Evolutionary conservation across 2,329 filamentous ascomycete species (phyloP).

Genomic region (Zasmidium citrigriseum): DNA sequence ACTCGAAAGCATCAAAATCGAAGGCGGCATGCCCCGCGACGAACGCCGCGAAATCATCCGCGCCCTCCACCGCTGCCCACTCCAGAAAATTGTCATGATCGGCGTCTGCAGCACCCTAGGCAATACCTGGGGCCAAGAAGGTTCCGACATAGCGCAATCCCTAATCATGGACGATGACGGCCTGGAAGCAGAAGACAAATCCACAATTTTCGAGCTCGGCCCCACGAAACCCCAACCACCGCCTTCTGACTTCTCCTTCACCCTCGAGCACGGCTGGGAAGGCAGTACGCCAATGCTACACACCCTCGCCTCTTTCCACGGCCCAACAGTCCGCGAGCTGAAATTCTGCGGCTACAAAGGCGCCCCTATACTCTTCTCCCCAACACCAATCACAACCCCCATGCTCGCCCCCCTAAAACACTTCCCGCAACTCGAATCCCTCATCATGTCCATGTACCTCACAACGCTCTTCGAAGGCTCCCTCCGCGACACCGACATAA

Average conservation of each 20-base stretch:
- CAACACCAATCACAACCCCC: constrained; percentile 40
- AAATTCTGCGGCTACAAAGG: constrained; percentile 52
- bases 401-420: constrained; percentile 43
- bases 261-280: constrained; percentile 44
- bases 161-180: constrained; percentile 13
- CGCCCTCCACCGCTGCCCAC: constrained; percentile 42
- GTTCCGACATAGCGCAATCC: constrained; percentile 30
- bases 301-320: constrained; percentile 44
- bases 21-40: constrained; percentile 49
- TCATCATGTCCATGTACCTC: constrained; percentile 47
- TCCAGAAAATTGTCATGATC: constrained; percentile 50
- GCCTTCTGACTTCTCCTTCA: constrained; percentile 32
- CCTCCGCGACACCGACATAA: constrained; percentile 45
- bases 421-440: constrained; percentile 44
- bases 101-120: constrained; percentile 45
- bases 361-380: constrained; percentile 41
- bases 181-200: constrained; percentile 36
- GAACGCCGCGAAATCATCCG: constrained; percentile 49
- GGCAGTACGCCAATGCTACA: constrained; percentile 42
- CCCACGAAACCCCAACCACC: constrained; percentile 18
- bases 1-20: constrained; percentile 48
- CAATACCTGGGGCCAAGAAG: constrained; percentile 47
- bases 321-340: constrained; percentile 44
- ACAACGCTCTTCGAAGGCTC: constrained; percentile 40
- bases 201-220: constrained; percentile 28